These are phyloP conservation scores for Cladophialophora exuberans DNA, from an alignment of 2,329 filamentous ascomycete genomes.

Conservation along the genomic window DNA sequence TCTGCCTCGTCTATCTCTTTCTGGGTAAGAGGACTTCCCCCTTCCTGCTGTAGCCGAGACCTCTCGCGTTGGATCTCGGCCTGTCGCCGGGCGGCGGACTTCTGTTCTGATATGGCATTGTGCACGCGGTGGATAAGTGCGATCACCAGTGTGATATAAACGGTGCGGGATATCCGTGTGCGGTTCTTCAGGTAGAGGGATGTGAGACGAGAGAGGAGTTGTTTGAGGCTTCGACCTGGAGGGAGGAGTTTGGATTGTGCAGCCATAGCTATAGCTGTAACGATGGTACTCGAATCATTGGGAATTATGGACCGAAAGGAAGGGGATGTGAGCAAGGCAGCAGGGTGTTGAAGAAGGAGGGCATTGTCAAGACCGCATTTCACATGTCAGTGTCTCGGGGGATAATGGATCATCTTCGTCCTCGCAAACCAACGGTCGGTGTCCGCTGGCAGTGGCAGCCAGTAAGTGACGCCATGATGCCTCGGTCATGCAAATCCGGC, in stretches of 20 bases:
- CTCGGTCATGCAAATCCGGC: slow-evolving; percentile 76
- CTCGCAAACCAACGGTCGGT: too few species aligned
- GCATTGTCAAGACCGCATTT: background rate
- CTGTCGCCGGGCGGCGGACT: slow-evolving; percentile 74
- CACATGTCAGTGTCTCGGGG: slow-evolving; percentile 1
- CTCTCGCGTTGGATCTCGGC: slow-evolving; percentile 54
- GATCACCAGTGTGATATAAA: slow-evolving; percentile 81
- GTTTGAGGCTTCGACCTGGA: slow-evolving; percentile 65
- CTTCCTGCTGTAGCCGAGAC: slow-evolving; percentile 53
- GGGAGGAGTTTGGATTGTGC: slow-evolving; percentile 72
- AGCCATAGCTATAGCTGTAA: slow-evolving; percentile 65
- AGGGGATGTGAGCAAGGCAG: background rate
- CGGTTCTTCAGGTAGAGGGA: slow-evolving; percentile 77
- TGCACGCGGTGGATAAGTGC: slow-evolving; percentile 85
- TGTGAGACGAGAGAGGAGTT: slow-evolving; percentile 68
- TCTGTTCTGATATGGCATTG: slow-evolving; percentile 90
- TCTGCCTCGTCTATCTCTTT: slow-evolving; percentile 30
- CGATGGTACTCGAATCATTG: background rate
- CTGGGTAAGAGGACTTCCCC: slow-evolving; percentile 35
- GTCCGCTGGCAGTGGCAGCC: background rate
- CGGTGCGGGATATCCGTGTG: slow-evolving; percentile 76
- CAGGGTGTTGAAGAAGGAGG: too few species aligned
- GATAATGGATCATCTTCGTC: too few species aligned
- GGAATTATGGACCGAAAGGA: background rate
- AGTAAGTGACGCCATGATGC: background rate